phyloP scores from a whole-genome alignment of 768 basidiomycete species.

The Kwoniella mangroviensis region DNA sequence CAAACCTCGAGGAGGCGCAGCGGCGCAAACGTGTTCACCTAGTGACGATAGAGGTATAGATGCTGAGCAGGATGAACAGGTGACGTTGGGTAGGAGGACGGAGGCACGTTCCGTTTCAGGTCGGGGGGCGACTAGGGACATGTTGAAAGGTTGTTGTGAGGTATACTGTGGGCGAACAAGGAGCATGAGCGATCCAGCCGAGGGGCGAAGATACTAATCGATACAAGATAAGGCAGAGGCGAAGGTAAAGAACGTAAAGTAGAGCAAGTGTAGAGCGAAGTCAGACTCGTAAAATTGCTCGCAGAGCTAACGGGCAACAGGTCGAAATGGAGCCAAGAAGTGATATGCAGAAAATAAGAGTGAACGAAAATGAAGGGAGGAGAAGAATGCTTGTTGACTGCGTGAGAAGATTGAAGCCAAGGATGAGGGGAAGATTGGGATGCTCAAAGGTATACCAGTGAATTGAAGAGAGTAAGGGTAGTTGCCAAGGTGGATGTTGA shows the following conservation, averaged over 20 bases:
- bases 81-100: conserved; percentile 77
- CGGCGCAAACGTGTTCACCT: conserved; percentile 75
- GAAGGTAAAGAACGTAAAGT: neutral
- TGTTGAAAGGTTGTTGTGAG: conserved; percentile 7
- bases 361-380: neutral
- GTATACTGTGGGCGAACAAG: neutral
- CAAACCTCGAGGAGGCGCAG: conserved; percentile 17
- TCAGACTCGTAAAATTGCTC: neutral
- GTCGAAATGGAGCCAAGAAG: neutral
- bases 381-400: neutral
- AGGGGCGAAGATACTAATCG: neutral
- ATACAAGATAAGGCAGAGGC: neutral
- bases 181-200: conserved; percentile 1
- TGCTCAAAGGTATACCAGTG: neutral
- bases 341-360: neutral
- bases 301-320: conserved; percentile 5
- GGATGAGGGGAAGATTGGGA: neutral
- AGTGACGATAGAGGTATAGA: conserved; percentile 75
- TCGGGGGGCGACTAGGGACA: conserved; percentile 43
- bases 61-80: conserved; percentile 76
- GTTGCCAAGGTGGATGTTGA: neutral
- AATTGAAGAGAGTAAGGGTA: neutral
- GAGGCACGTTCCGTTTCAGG: conserved; percentile 63
- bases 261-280: neutral
- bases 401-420: neutral